Base-by-base conservation (phyloP, 805 yeast species). In the Tanozyma kutaoensis region DNA sequence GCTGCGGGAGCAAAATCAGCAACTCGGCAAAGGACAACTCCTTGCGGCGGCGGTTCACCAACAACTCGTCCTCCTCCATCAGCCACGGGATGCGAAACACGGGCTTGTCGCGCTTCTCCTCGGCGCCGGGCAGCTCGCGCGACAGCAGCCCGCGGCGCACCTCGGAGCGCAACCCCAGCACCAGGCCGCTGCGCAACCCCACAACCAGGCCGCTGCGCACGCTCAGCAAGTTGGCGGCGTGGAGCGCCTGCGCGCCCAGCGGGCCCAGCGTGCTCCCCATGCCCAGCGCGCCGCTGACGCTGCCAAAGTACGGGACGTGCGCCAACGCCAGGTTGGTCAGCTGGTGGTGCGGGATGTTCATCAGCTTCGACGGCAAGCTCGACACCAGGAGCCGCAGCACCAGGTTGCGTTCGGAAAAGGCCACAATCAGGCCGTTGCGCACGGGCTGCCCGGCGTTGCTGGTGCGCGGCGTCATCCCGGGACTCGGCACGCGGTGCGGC, bases 11-110 rank as follows among this genome's bases (percentile, higher is more conserved):
- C 28, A 84, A 50, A 19, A 82, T 74, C 11, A 77, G 65, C 21
- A 84, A 55, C 50, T 84, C 95, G 12, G 76, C 77, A 40, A 77
- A 62, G 19, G 77, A 66, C 22, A 84, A 52, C 29, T 76, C 76
- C 36, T 72, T 55, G 26, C 66, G 54, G 8, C 69, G 50, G 27
- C 78, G 57, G 32, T 68, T 59, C 25, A 65, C 63, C 23, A 70
- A 40, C 21, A 82, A 47, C 34, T 74, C 78, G 49, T 82, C 93
- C 48, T 82, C 93, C 28, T 79, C 91, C 40, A 55, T 51, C 2
- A 67, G 50, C 73, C 73, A 68, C 1, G 67, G 62, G 21, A 59
- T 48, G 24, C 40, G 35, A 32, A 46, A 44, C 7, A 43, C 40
- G 5, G 50, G 50, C 25, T 28, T 30, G 29, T 15, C 31, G 12